A percentile compares a stretch with the other conserved stretches of the same genome.
phyloP scores from a whole-genome alignment of 2,329 filamentous ascomycete species.

The Aspergillus sp. region DNA sequence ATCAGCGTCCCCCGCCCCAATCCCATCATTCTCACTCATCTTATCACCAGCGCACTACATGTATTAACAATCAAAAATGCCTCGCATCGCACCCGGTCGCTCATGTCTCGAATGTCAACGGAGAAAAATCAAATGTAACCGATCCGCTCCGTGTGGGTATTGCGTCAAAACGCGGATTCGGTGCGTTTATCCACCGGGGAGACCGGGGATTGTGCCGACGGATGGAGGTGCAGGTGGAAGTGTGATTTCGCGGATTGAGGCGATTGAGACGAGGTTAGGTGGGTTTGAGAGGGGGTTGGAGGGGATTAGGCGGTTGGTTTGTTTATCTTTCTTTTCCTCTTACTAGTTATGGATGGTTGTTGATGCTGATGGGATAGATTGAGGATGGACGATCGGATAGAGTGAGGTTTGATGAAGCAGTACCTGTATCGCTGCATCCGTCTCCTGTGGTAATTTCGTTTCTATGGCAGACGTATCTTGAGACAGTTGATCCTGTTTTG shows the following conservation, averaged over 20 bases:
- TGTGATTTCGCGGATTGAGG: too few species aligned
- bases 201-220: not conserved
- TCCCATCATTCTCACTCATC: too few species aligned
- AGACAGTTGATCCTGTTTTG: constrained; percentile 49
- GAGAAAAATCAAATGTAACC: constrained; percentile 21
- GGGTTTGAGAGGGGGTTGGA: too few species aligned
- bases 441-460: constrained; percentile 2
- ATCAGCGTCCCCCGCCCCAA: too few species aligned
- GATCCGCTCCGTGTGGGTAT: constrained; percentile 17
- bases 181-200: constrained; percentile 24
- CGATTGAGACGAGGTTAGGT: too few species aligned
- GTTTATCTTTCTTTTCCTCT: too few species aligned
- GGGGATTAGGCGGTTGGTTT: too few species aligned
- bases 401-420: not conserved
- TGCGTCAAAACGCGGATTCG: constrained; percentile 28
- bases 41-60: too few species aligned
- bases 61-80: constrained; percentile 1
- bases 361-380: too few species aligned
- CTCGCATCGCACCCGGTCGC: constrained; percentile 6
- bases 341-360: too few species aligned
- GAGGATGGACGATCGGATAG: too few species aligned
- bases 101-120: constrained; percentile 20
- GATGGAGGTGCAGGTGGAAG: too few species aligned
- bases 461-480: constrained; percentile 18
- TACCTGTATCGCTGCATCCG: constrained; percentile 1